phyloP scores from a whole-genome alignment of 345 rosid species.

The Excoecaria agallocha region DNA sequence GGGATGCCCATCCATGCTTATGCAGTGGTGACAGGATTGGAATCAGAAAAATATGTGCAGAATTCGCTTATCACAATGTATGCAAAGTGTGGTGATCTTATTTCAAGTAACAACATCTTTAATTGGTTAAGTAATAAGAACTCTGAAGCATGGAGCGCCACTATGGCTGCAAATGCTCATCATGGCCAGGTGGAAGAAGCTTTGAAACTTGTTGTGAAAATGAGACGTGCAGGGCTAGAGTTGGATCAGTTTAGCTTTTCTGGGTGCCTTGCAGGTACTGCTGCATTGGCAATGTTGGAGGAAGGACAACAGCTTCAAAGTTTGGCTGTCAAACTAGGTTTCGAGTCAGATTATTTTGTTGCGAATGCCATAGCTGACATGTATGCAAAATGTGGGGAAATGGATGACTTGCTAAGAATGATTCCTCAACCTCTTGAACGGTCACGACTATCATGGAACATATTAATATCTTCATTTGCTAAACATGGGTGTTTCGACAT shows the following conservation, averaged over 20 bases:
- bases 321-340: conserved; percentile 62
- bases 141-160: conserved; percentile 70
- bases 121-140: conserved; percentile 37
- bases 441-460: conserved; percentile 73
- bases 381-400: conserved; percentile 87
- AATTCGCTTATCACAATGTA: conserved; percentile 84
- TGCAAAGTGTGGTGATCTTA: conserved; percentile 72
- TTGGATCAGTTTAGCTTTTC: conserved; percentile 77
- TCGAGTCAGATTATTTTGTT: conserved; percentile 53
- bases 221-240: conserved; percentile 50
- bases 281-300: conserved; percentile 71
- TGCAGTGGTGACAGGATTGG: conserved; percentile 55
- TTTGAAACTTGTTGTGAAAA: conserved; percentile 50
- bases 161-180: conserved; percentile 69
- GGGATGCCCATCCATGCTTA: conserved; percentile 67
- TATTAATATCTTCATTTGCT: conserved; percentile 72
- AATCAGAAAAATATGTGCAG: conserved; percentile 49
- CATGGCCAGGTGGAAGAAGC: conserved; percentile 67
- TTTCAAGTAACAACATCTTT: conserved; percentile 53
- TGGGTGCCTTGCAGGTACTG: conserved; percentile 73
- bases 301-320: conserved; percentile 83
- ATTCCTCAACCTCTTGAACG: conserved; percentile 47
- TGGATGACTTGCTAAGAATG: conserved; percentile 51
- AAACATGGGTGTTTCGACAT: conserved; percentile 63
- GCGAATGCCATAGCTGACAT: conserved; percentile 74